These are phyloP conservation scores for Cryptomeria japonica DNA, from an alignment of 75 land plant genomes.

Conservation along the genomic window DNA sequence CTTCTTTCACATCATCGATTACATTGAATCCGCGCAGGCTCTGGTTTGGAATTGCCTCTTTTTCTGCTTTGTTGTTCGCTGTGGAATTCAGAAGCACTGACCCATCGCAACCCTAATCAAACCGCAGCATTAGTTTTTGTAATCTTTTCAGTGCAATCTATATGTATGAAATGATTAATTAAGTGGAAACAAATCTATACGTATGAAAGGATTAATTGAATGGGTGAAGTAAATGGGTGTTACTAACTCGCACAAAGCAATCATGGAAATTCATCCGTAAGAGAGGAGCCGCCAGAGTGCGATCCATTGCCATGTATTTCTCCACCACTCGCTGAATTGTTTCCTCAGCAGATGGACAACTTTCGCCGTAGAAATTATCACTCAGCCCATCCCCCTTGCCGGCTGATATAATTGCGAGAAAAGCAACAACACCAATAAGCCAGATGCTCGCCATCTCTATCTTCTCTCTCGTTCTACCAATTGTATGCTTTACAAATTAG, in stretches of 20 bases:
- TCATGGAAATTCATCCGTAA: constrained; percentile 3
- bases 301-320: constrained; percentile 19
- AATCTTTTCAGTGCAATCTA: constrained; percentile 14
- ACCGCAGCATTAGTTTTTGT: not conserved
- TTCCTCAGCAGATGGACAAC: constrained; percentile 35
- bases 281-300: constrained; percentile 28
- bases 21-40: no score
- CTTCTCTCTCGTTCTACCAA: not conserved
- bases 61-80: no score
- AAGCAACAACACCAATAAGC: not conserved
- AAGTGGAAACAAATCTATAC: no score
- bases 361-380: constrained; percentile 32
- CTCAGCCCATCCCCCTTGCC: not conserved
- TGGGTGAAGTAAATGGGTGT: no score
- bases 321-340: constrained; percentile 31
- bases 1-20: no score
- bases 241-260: no score
- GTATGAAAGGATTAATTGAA: no score
- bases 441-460: not conserved
- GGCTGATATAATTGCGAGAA: not conserved
- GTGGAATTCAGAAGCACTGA: no score
- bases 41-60: no score
- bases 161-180: constrained; percentile 10
- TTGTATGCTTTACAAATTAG: no score
- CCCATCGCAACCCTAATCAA: no score